Evolutionary conservation across 495 filamentous ascomycete genomes (phyloP).

Genomic region (Jackrogersella minutella): DNA sequence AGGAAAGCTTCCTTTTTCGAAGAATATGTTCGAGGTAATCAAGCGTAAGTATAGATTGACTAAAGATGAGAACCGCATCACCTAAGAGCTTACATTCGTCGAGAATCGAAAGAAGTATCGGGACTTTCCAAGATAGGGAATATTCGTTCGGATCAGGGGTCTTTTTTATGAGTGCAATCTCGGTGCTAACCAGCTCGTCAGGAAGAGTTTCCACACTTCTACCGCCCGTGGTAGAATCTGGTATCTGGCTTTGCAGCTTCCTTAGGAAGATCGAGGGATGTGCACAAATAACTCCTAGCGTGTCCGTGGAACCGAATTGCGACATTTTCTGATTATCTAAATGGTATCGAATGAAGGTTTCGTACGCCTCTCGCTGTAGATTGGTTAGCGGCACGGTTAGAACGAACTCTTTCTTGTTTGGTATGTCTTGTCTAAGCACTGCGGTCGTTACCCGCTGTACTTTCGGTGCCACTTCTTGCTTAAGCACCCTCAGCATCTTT

Average conservation of each 20-base stretch:
- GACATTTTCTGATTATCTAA: constrained; percentile 40
- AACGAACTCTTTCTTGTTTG: constrained; percentile 81
- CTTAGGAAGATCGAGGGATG: constrained; percentile 73
- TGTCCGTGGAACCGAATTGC: constrained; percentile 57
- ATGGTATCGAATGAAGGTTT: constrained; percentile 59
- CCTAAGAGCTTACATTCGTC: constrained; percentile 62
- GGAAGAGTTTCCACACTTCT: constrained; percentile 41
- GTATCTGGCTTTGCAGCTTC: constrained; percentile 56
- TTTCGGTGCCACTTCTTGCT: constrained; percentile 76
- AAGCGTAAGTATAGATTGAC: constrained; percentile 73
- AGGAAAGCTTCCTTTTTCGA: constrained; percentile 50
- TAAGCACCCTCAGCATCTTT: constrained; percentile 74
- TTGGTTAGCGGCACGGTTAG: constrained; percentile 73
- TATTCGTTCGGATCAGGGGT: constrained; percentile 42
- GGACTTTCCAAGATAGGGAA: constrained; percentile 68
- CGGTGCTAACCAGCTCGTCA: constrained; percentile 43
- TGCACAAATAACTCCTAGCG: constrained; percentile 73
- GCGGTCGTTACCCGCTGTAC: constrained; percentile 76
- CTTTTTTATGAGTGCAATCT: constrained; percentile 41
- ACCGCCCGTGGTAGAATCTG: constrained; percentile 5
- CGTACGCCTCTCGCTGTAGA: constrained; percentile 71
- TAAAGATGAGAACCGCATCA: constrained; percentile 85
- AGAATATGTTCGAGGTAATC: constrained; percentile 70
- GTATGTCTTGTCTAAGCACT: constrained; percentile 69
- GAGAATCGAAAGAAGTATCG: constrained; percentile 72